phyloP scores from a whole-genome alignment of 2,329 filamentous ascomycete genomes.

The Escovopsis weberi region DNA sequence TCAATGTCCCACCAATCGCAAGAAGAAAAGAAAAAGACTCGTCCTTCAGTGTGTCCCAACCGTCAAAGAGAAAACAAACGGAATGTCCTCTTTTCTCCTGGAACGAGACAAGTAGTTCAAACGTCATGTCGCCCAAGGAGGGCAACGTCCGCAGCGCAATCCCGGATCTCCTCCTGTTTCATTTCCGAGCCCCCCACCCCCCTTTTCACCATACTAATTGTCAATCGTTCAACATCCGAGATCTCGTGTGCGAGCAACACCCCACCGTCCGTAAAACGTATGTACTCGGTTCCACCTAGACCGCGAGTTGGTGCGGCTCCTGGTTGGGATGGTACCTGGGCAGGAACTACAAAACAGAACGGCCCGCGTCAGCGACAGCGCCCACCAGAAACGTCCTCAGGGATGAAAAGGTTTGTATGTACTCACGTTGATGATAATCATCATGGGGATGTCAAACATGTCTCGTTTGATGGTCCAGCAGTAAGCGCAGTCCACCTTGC shows the following conservation, averaged over 20 bases:
- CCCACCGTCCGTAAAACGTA: conserved; percentile 5
- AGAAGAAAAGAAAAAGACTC: too few relatives aligned
- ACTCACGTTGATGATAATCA: conserved; percentile 96
- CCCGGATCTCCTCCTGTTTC: too few relatives aligned
- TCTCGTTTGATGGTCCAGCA: conserved; percentile 96
- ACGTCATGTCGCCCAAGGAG: too few relatives aligned
- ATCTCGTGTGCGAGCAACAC: conserved; percentile 3
- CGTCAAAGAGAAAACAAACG: neutral
- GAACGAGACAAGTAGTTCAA: neutral
- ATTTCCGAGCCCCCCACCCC: neutral
- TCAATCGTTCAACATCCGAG: conserved; percentile 1
- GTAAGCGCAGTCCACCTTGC: conserved; percentile 87
- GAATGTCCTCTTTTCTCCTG: neutral
- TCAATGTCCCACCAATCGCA: neutral
- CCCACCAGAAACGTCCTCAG: too few relatives aligned
- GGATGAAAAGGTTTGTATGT: neutral
- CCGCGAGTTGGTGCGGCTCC: conserved; percentile 39
- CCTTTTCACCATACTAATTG: neutral
- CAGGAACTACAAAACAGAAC: conserved; percentile 30
- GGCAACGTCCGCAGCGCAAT: too few relatives aligned
- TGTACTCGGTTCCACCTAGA: conserved; percentile 19
- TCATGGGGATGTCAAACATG: conserved; percentile 95
- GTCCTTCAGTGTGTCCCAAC: neutral
- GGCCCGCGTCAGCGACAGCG: conserved; percentile 8
- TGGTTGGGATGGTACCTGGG: conserved; percentile 45